Base-by-base conservation (phyloP, 208 protist species). In the Crithidia sp. region DNA sequence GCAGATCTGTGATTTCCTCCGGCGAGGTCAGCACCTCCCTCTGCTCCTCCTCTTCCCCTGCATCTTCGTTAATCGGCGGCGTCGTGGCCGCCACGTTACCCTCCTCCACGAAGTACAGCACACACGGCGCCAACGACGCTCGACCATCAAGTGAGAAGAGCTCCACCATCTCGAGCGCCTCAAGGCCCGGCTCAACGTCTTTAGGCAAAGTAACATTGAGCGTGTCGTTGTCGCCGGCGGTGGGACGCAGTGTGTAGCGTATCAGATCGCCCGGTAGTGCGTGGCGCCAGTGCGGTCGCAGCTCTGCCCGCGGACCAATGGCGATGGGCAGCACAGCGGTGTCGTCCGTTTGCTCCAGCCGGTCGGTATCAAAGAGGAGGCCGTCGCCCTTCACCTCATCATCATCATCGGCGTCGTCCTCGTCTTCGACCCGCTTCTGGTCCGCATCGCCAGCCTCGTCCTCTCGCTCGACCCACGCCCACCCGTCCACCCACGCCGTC, bases 161-260 rank as follows among this genome's bases (percentile, higher is more conserved):
- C 57, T 62, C 57, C 7, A 62, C 17, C 39, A 19, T 39, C 12
- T 62, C 57, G 28, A 62, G n/a, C 14, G 9, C 57, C n/a, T 62
- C 39, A 28, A 62, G 43, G 6, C 39, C 40, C 19, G 57, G 39
- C 39, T 43, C 57, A 14, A 45, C 57, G 19, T 5, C 57, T 8
- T 4, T 45, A 37, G 45, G 9, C 9, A 13, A 0, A 49, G 45
- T 13, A 13, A 14, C 45, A 13, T 49, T 13, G 45, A 13, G 9
- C 7, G 45, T 49, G 45, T 7, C 12, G 45, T 49, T 49, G 45
- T 7, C 12, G 39, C 39, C 57, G 45, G n/a, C 40, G 39, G 57
- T 10, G 57, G 55, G 40, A 39, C 57, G 57, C 39, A 16, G 40
- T 6, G 57, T 62, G 39, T 62, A 62, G 57, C 57, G 57, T 12